Base-by-base conservation (phyloP, 2,329 filamentous ascomycete genomes). In the Coniochaeta sp. region DNA sequence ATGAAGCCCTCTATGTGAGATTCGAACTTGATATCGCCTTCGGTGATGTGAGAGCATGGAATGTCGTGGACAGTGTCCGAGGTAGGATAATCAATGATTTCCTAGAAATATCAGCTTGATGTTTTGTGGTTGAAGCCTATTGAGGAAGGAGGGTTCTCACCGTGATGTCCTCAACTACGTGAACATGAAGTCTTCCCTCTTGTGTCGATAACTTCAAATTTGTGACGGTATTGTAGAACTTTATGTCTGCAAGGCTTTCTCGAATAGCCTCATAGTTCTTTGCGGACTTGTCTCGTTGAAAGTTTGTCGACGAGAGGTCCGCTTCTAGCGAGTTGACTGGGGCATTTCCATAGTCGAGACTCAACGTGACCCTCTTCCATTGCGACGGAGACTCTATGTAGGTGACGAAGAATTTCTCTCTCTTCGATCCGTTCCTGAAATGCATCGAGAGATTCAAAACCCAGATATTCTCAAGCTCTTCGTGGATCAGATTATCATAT, bases 381-480 rank as follows among this genome's bases (percentile, higher is more conserved):
- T 85, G 79, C 63, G 85, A 89, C 4, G 90, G 87, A 55, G 84
- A 83, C 72, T 96, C 89, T 55, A 92, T 90, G 72, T 90, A 99
- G 0, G 95, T 98, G 64, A 99, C 88, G 73, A 98, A 99, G 78
- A 98, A 98, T 73, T 99, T 99, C 73, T 99, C 95, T 47, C 93
- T 85, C 67, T 90, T 90, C 14, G 93, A 96, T 68, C 89, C 88
- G 75, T 99, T 95, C 62, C 93, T 86, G 73, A 97, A 99, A 73
- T 96, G 92, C 95, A 99, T 97, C 74, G 92, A 97, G 62, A 98
- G 82, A 70, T 99, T 99, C 66, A 99, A 79, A 62, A 99, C 97
- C 95, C 95, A 99, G 69, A 84, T 88, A 62, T 81, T 84, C 69
- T 97, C 92, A 59, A 97, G 81, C 73, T 98, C 93, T 64, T 90